Conservation (phyloP, 2,329 filamentous ascomycete species). For the Penicillium olsonii region DNA sequence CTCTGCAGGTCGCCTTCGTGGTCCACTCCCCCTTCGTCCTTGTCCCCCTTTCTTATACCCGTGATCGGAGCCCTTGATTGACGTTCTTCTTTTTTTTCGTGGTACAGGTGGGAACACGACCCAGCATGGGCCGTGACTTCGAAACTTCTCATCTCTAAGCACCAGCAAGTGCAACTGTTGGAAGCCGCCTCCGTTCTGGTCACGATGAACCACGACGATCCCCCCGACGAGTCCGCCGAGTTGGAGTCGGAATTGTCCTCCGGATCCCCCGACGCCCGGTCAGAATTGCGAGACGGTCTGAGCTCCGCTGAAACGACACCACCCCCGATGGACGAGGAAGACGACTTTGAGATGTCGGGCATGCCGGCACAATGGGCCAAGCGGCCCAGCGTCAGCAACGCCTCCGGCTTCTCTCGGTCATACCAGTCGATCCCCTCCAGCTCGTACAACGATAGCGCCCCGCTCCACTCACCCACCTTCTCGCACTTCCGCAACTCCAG, state of each 20-base stretch:
- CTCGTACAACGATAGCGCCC: slow-evolving; percentile 57
- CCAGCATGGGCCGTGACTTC: slow-evolving; percentile 97
- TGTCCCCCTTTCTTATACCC: slow-evolving; percentile 33
- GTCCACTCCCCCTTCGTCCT: slow-evolving; percentile 29
- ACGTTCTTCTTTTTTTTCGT: slow-evolving; percentile 40
- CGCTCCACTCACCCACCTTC: slow-evolving; percentile 49
- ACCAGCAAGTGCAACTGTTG: slow-evolving; percentile 96
- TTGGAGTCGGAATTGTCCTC: slow-evolving; percentile 80
- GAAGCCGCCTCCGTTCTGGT: slow-evolving; percentile 96
- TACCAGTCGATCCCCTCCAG: slow-evolving; percentile 71
- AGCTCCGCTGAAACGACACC: slow-evolving; percentile 94
- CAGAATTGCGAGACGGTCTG: slow-evolving; percentile 68
- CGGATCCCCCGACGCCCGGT: slow-evolving; percentile 78
- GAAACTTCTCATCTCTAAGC: slow-evolving; percentile 97
- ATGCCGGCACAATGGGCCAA: slow-evolving; percentile 56
- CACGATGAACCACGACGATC: slow-evolving; percentile 73
- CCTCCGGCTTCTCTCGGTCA: slow-evolving; percentile 67
- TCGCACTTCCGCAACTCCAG: slow-evolving; percentile 71
- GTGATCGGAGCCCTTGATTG: slow-evolving; percentile 36
- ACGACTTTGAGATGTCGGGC: slow-evolving; percentile 47
- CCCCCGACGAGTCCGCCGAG: slow-evolving; percentile 65
- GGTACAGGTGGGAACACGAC: slow-evolving; percentile 92
- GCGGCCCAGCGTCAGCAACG: slow-evolving; percentile 54
- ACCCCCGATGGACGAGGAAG: slow-evolving; percentile 67
- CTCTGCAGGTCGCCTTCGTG: slow-evolving; percentile 43